Conservation (phyloP, 2,329 filamentous ascomycete genomes). For the Fusarium stilboides region DNA sequence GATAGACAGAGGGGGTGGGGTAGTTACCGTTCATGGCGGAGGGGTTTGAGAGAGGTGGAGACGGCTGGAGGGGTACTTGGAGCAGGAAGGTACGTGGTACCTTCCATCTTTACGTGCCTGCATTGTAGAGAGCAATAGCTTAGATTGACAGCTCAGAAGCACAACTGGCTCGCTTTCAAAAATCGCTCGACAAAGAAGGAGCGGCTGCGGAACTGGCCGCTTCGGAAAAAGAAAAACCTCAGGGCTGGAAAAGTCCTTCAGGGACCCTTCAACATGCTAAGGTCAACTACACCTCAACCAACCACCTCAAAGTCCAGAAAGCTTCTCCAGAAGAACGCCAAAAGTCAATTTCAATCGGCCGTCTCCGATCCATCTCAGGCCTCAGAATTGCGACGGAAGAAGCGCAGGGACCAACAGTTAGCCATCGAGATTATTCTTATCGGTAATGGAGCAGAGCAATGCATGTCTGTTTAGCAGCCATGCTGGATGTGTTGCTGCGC, state of each 20-base stretch:
- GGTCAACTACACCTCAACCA: conserved; percentile 17
- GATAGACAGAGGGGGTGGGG: conserved; percentile 41
- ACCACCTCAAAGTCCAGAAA: conserved; percentile 26
- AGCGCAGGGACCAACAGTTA: not conserved
- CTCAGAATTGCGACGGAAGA: not conserved
- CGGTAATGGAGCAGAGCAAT: not conserved
- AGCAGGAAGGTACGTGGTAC: conserved; percentile 8
- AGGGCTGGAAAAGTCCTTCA: not conserved
- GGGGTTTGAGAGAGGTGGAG: conserved; percentile 16
- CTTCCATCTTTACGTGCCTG: conserved; percentile 8
- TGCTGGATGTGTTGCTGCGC: not conserved
- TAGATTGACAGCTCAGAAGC: conserved; percentile 33
- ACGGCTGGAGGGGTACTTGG: conserved; percentile 15
- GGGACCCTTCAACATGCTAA: conserved; percentile 2
- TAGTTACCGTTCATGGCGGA: conserved; percentile 13
- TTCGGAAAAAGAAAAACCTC: conserved; percentile 8
- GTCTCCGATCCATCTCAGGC: conserved; percentile 16
- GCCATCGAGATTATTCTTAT: not conserved
- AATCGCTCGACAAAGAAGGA: not conserved
- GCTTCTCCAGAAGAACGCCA: conserved; percentile 15
- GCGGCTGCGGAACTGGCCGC: conserved; percentile 13
- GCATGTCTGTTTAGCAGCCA: not conserved
- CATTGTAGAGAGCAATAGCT: conserved; percentile 11
- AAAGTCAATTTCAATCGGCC: conserved; percentile 42
- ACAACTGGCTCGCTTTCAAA: not conserved